These are phyloP conservation scores for Monosporascus sp. DNA, from an alignment of 2,329 filamentous ascomycete genomes.

Conservation along the genomic window DNA sequence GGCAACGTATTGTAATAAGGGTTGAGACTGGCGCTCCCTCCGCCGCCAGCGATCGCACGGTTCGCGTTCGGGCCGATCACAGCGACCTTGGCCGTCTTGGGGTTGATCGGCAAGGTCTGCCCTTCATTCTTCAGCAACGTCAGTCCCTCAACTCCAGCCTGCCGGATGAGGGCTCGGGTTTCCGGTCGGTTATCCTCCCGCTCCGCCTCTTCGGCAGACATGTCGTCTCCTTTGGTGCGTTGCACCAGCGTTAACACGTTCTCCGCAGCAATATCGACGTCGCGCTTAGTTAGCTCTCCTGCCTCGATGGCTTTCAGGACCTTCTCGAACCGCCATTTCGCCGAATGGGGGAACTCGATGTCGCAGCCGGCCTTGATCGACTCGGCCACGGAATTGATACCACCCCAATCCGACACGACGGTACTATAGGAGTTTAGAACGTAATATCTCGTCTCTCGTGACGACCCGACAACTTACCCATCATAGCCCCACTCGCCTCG, in stretches of 20 bases:
- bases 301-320: conserved; percentile 47
- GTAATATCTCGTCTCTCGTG: neutral
- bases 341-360: conserved; percentile 53
- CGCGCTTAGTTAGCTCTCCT: conserved; percentile 40
- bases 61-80: conserved; percentile 65
- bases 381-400: conserved; percentile 50
- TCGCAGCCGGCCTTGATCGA: conserved; percentile 52
- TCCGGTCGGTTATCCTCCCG: conserved; percentile 51
- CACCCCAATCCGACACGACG: conserved; percentile 56
- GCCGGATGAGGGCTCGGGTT: conserved; percentile 54
- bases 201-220: conserved; percentile 52
- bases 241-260: conserved; percentile 57
- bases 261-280: conserved; percentile 54
- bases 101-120: conserved; percentile 51
- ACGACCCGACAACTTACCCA: conserved; percentile 34
- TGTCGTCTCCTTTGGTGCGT: conserved; percentile 55
- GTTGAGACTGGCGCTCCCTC: conserved; percentile 63
- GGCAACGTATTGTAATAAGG: conserved; percentile 64
- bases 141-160: conserved; percentile 56
- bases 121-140: conserved; percentile 61
- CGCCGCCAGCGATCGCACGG: conserved; percentile 61
- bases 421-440: conserved; percentile 29
- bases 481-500: conserved; percentile 59
- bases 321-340: conserved; percentile 52
- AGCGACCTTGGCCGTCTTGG: conserved; percentile 52